Base-by-base conservation (phyloP, 257 asterid genomes). In the Nyctanthes arbortristis region DNA sequence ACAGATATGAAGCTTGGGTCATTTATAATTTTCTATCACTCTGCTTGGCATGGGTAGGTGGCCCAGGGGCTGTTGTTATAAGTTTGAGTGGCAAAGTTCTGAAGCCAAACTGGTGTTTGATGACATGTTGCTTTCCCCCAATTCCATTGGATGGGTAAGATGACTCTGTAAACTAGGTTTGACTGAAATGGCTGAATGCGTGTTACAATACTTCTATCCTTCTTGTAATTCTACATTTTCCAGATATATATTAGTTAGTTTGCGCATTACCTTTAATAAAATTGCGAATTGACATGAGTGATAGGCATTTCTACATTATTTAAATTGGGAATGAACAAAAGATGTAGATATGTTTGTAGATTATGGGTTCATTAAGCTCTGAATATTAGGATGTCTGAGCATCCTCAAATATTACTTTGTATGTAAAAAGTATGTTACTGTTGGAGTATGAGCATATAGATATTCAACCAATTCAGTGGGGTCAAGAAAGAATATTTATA, bases 1-100 rank as follows among this genome's bases (percentile, higher is more conserved):
- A 13, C 93, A 94, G 99, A 74, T 94, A 94, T 77, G 99, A 94
- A 87, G 99, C 99, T 63, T 94, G 99, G 99, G 99, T 94, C 82
- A 94, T 94, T 61, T 94, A 94, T 84, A 91, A 91, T 81, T 94
- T 94, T 82, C 88, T 94, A 43, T 94, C 99, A 3, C 78, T 94
- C 68, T 94, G 99, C 95, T 77, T 94, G 82, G 99, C 95, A 73
- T 94, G 99, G 99, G 97, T 94, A 45, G 99, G 99, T 70, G 99
- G 99, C 74, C 97, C 99, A 22, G 99, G 99, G 68, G 95, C 99
- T 77, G 97, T 91, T 66, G 97, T 94, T 75, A 69, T 94, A 63
- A 94, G 94, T 76, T 86, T 94, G 69, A 73, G 86, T 34, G 97
- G 99, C 12, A 90, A 93, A 69, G 72, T 76, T 76, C 78, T 94